phyloP scores from a whole-genome alignment of 164 flowering plant genomes.

The Chimonanthus salicifolius region DNA sequence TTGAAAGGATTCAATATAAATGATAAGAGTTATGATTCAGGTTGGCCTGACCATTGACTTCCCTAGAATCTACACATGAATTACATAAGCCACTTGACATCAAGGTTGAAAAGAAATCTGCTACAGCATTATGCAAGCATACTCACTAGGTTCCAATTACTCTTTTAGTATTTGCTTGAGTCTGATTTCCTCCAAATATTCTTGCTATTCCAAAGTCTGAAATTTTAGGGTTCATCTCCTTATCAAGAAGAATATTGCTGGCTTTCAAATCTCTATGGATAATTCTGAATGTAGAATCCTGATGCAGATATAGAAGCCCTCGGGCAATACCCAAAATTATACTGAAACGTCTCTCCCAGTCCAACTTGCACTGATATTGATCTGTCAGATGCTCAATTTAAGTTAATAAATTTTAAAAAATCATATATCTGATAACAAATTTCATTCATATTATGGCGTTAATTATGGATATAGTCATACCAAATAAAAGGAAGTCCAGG shows the following conservation, averaged over 20 bases:
- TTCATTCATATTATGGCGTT: background rate
- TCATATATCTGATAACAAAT: background rate
- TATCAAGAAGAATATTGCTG: slow-evolving; percentile 47
- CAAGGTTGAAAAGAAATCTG: background rate
- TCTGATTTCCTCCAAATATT: slow-evolving; percentile 27
- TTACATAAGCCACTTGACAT: background rate
- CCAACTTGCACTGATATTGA: slow-evolving; percentile 4
- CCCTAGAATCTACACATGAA: too few relatives aligned
- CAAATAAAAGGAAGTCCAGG: slow-evolving; percentile 25
- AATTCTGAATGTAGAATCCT: slow-evolving; percentile 43
- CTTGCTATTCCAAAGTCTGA: slow-evolving; percentile 52
- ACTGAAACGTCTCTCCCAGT: slow-evolving; percentile 22
- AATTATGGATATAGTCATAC: slow-evolving; percentile 5
- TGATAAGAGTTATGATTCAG: too few relatives aligned
- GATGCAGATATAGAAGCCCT: slow-evolving; percentile 56
- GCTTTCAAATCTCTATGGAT: slow-evolving; percentile 60
- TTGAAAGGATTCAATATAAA: too few relatives aligned
- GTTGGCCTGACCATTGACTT: too few relatives aligned
- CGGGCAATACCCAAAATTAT: slow-evolving; percentile 40
- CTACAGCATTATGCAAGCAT: background rate
- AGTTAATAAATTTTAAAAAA: too few relatives aligned
- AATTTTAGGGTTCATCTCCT: slow-evolving; percentile 39
- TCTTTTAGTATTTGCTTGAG: slow-evolving; percentile 19
- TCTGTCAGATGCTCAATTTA: background rate
- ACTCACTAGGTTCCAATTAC: slow-evolving; percentile 39